Conservation (phyloP, 148 eudicot genomes). For the Linanthus parryae region DNA sequence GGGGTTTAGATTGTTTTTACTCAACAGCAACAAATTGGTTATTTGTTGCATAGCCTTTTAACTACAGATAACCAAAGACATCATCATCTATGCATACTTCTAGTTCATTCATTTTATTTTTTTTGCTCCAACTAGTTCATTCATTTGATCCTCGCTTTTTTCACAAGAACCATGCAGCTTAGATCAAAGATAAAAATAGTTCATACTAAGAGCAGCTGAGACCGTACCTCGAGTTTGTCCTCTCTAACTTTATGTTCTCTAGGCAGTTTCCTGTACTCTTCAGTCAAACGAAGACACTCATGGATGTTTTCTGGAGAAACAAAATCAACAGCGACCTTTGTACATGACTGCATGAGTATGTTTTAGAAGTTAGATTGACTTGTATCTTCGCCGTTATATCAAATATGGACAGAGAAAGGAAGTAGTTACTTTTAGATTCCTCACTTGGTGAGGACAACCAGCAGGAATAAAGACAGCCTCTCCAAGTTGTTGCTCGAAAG, state of each 20-base stretch:
- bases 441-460: conserved; percentile 96
- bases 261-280: conserved; percentile 75
- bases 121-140: too few species aligned
- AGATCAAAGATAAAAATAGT: not conserved
- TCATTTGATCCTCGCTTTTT: too few species aligned
- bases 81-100: not conserved
- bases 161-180: too few species aligned
- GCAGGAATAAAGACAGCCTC: conserved; percentile 98
- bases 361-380: not conserved
- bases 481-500: conserved; percentile 78
- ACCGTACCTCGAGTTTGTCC: conserved; percentile 85
- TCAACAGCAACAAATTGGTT: too few species aligned
- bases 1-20: too few species aligned
- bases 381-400: not conserved
- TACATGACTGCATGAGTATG: conserved; percentile 52
- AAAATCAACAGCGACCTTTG: conserved; percentile 88
- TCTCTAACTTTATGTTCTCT: conserved; percentile 67
- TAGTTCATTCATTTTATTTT: not conserved
- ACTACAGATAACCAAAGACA: not conserved
- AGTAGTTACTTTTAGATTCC: conserved; percentile 58
- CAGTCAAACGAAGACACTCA: conserved; percentile 66
- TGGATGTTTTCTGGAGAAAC: conserved; percentile 84
- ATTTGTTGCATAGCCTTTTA: not conserved
- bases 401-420: not conserved
- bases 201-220: not conserved